These are phyloP conservation scores for Saccharomyces mikatae DNA, from an alignment of 805 yeast species.

Conservation along the genomic window DNA sequence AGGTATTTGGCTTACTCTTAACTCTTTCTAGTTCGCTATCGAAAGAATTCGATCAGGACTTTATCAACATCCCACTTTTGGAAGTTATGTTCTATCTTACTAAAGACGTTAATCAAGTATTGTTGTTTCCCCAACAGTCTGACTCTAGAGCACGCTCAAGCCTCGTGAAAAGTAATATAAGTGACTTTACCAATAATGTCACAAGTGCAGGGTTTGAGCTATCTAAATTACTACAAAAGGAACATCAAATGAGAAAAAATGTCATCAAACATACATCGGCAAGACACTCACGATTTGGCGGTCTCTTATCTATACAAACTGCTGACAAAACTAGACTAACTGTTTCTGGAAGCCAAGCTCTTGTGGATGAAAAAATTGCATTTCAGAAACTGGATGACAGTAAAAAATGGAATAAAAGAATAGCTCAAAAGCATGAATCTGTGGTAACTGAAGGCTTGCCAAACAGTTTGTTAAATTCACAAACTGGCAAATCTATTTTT, in stretches of 20 bases:
- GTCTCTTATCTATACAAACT: constrained; percentile 65
- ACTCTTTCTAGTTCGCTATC: constrained; percentile 62
- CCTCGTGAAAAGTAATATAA: not conserved
- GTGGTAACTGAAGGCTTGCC: constrained; percentile 29
- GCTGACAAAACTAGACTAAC: constrained; percentile 51
- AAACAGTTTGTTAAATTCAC: constrained; percentile 19
- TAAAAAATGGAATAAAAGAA: constrained; percentile 54
- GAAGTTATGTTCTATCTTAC: constrained; percentile 63
- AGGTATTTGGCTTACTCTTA: constrained; percentile 65
- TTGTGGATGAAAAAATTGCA: constrained; percentile 43
- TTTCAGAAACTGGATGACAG: constrained; percentile 58
- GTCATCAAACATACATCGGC: constrained; percentile 48
- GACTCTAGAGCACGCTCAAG: not conserved
- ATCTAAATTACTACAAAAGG: constrained; percentile 49
- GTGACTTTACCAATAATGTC: constrained; percentile 2
- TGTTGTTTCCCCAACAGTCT: constrained; percentile 8
- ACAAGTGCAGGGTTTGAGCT: constrained; percentile 37
- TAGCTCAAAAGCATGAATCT: constrained; percentile 23
- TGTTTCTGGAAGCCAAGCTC: constrained; percentile 65
- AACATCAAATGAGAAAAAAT: constrained; percentile 43
- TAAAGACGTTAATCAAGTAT: constrained; percentile 42
- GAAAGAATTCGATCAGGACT: constrained; percentile 50
- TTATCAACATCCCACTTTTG: constrained; percentile 53
- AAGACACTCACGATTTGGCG: constrained; percentile 88
- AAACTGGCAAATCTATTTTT: constrained; percentile 16